phyloP scores from a whole-genome alignment of 2,329 filamentous ascomycete species.

The Penicillium crustosum region DNA sequence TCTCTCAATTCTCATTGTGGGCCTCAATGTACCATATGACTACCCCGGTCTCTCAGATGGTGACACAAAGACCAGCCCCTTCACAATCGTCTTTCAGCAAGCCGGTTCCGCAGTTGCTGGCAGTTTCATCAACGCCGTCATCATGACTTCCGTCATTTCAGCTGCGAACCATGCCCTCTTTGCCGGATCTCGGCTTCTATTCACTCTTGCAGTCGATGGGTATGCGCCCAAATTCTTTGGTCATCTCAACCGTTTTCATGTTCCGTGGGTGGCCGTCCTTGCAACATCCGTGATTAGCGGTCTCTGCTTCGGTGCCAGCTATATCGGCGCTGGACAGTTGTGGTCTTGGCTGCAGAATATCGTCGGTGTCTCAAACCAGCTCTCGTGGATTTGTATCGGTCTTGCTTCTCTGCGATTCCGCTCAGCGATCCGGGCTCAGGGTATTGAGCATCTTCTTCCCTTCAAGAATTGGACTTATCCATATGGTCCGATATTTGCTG shows the following conservation, averaged over 20 bases:
- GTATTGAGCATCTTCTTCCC: conserved; percentile 61
- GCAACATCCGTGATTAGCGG: conserved; percentile 56
- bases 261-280: conserved; percentile 57
- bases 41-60: conserved; percentile 48
- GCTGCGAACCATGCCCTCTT: conserved; percentile 62
- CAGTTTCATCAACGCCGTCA: conserved; percentile 62
- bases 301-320: conserved; percentile 64
- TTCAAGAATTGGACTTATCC: conserved; percentile 69
- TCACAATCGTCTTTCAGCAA: conserved; percentile 62
- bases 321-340: conserved; percentile 64
- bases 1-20: conserved; percentile 54
- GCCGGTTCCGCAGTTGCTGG: conserved; percentile 57
- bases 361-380: conserved; percentile 66
- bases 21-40: conserved; percentile 60
- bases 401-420: conserved; percentile 67
- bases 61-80: conserved; percentile 51
- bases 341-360: conserved; percentile 69
- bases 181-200: conserved; percentile 58
- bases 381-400: conserved; percentile 64
- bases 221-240: conserved; percentile 59
- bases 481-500: conserved; percentile 57
- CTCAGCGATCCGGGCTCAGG: conserved; percentile 55
- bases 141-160: conserved; percentile 59
- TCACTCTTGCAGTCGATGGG: conserved; percentile 54
- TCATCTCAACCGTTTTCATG: conserved; percentile 49